phyloP scores from a whole-genome alignment of 2,329 filamentous ascomycete genomes.

The Trichoderma sp. region DNA sequence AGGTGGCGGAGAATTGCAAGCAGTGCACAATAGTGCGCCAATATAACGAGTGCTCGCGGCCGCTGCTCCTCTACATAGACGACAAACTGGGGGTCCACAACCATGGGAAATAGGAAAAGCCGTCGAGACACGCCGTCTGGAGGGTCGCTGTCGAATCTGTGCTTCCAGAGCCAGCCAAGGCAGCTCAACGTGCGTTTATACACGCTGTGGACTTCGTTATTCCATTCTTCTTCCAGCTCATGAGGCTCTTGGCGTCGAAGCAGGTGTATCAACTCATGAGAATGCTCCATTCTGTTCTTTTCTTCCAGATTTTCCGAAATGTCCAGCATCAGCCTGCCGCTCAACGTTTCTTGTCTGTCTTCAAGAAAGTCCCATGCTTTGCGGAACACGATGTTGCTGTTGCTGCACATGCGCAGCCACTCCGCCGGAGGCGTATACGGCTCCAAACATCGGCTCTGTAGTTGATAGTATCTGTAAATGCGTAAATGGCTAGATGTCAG shows the following conservation, averaged over 20 bases:
- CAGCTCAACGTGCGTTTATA: slow-evolving; percentile 32
- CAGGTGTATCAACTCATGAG: neutral
- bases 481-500: slow-evolving; percentile 32
- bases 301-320: neutral
- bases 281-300: neutral
- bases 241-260: slow-evolving; percentile 6
- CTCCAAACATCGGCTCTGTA: slow-evolving; percentile 30
- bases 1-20: slow-evolving; percentile 28
- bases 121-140: slow-evolving; percentile 24
- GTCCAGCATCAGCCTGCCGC: neutral
- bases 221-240: slow-evolving; percentile 28
- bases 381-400: slow-evolving; percentile 31
- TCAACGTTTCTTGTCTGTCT: neutral
- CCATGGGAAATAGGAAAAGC: slow-evolving; percentile 33
- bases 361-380: slow-evolving; percentile 23
- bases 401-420: slow-evolving; percentile 33
- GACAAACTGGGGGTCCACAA: slow-evolving; percentile 31
- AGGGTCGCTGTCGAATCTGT: slow-evolving; percentile 26
- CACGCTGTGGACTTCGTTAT: slow-evolving; percentile 26
- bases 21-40: slow-evolving; percentile 35
- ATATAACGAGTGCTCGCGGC: slow-evolving; percentile 33
- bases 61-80: slow-evolving; percentile 32
- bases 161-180: slow-evolving; percentile 32
- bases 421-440: slow-evolving; percentile 33
- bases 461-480: slow-evolving; percentile 29